These are phyloP conservation scores for Aspergillus aculeatus DNA, from an alignment of 2,329 filamentous ascomycete species.

Conservation along the genomic window DNA sequence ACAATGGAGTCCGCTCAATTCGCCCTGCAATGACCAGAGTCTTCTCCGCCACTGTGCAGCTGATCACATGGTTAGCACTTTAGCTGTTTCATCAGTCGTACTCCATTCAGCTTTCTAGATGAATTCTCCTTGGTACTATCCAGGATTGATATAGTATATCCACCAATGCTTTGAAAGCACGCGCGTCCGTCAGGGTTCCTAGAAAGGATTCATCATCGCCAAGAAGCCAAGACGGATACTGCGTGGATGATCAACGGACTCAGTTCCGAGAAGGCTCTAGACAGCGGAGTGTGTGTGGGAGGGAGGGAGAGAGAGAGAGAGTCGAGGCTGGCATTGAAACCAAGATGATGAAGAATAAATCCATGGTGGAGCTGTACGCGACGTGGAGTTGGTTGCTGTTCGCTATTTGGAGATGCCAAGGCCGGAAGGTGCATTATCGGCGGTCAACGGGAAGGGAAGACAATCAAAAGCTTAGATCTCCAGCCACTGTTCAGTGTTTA, in stretches of 20 bases:
- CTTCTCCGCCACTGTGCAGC: background rate
- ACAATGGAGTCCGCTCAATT: background rate
- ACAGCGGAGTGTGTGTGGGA: background rate
- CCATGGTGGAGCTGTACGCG: background rate
- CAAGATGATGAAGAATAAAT: background rate
- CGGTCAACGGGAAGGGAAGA: background rate
- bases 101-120: background rate
- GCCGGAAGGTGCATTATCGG: background rate
- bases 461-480: background rate
- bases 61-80: background rate
- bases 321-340: background rate
- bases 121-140: background rate
- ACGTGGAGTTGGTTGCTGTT: background rate
- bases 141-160: background rate
- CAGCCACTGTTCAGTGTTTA: background rate
- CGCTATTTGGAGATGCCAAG: background rate
- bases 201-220: constrained; percentile 6
- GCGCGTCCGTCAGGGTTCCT: constrained; percentile 4
- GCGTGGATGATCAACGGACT: background rate
- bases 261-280: background rate
- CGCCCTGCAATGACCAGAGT: background rate
- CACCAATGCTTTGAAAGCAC: background rate
- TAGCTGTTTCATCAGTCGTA: background rate
- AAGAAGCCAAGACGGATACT: constrained; percentile 1
- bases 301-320: no score